Evolutionary conservation across 441 rosid genomes (phyloP), one percentile per base, ranked within the genome.

Genomic region (Gossypium gossypioides): DNA sequence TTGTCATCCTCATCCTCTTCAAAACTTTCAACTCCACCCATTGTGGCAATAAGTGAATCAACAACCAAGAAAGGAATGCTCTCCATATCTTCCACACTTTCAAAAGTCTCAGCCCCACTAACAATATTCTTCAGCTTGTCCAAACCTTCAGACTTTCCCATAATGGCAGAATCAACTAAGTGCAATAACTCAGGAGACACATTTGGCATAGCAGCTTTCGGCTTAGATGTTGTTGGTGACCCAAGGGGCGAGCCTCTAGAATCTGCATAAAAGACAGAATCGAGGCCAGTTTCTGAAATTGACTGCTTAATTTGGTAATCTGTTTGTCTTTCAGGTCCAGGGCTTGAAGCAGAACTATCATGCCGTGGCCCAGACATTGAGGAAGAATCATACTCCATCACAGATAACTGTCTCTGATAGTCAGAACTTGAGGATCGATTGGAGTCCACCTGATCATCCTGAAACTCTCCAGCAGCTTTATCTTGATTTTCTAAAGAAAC

Each of bases 1-100:
- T 90, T 93, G 79, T 82, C 87, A 74, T 96, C 98, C 73, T 86
- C 99, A 74, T 93, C 97, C 82, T 93, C 95, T 77, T 89, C 99
- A 78, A 93, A 93, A 82, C 99, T 90, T 87, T 96, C 99, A 76
- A 96, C 96, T 68, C 98, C 99, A 74, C 99, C 99, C 99, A 96
- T 96, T 61, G 99, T 96, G 72, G 96, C 98, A 83, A 96, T 83
- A 73, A 96, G 97, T 61, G 98, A 96, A 84, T 96, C 99, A 74
- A 96, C 89, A 79, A 96, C 93, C 84, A 86, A 81, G 81, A 81
- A 91, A 40, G 98, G 91, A 68, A 89, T 84, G 82, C 86, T 76
- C 83, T 96, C 97, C 32, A 88, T 68, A 76, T 93, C 96, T 69
- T 86, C 97, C 62, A 88, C 97, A 69, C 75, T 67, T 66, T 81